Evolutionary conservation across 2,329 filamentous ascomycete genomes (phyloP), one percentile per base, ranked within the genome.

Genomic region (Graphilbum ipis-grandicollis): DNA sequence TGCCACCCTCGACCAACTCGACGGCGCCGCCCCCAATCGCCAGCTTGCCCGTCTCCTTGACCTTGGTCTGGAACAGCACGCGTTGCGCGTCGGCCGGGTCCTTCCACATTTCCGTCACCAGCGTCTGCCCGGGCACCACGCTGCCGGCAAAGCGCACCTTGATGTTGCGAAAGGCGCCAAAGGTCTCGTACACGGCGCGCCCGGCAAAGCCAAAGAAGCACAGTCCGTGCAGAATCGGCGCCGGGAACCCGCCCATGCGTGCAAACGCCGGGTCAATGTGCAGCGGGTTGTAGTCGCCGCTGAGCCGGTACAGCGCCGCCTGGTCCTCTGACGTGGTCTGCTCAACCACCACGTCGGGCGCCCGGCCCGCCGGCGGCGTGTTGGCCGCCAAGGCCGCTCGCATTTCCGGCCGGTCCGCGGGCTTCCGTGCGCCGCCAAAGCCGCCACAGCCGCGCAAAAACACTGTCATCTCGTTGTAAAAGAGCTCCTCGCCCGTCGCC

Each of bases 181-280:
- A 96, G 10, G 67, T 78, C 59, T 84, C 71, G 55, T 86, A 79
- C 29, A 98, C 75, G 41, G 88, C 85, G 68, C 93, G 94, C 45
- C 79, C 83, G 14, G 82, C 78, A 46, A 96, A 74, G 47, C 90
- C 90, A 51, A 98, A 88, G 54, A 77, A 90, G 70, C 85, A 93
- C 28, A 98, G 73, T n/a, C 90, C 90, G 63, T 98, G 90, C 37
- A 98, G 66, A 54, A 98, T 98, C 12, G 90, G 90, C 21, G 66
- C 73, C 61, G 90, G 80, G 74, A 98, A 98, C 41, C 90, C 90
- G 41, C 88, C 90, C 48, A 93, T 77, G 64, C 90, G 90, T 61
- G 83, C 83, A 59, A 98, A 96, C 35, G 75, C 71, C 2, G 90
- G 90, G 57, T 98, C 90, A 43, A 98, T 79, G 63, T 98, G 90